A percentile compares a stretch with the other conserved stretches of the same genome.
These are phyloP conservation scores for Tylopilus rubrobrunneus DNA, from an alignment of 768 basidiomycete genomes.

Conservation along the genomic window DNA sequence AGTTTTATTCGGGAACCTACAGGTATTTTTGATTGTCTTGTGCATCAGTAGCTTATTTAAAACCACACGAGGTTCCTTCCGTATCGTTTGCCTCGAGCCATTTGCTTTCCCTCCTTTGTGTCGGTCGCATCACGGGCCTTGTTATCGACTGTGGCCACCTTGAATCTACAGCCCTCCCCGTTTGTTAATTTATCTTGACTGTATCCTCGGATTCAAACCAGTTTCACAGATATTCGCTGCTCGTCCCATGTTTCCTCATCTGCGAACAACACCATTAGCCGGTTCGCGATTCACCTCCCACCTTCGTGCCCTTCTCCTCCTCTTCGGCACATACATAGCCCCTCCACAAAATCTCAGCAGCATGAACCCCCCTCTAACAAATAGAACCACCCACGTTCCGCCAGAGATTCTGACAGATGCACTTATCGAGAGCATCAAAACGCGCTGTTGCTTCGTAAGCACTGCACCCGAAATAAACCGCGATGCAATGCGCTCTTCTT, in stretches of 20 bases:
- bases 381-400: constrained; percentile 65
- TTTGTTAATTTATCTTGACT: constrained; percentile 36
- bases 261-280: constrained; percentile 83
- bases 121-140: constrained; percentile 87
- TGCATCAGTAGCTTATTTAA: not conserved
- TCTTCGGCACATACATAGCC: constrained; percentile 83
- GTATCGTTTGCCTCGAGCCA: constrained; percentile 91
- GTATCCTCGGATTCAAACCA: not conserved
- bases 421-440: constrained; percentile 88
- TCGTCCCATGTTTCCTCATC: constrained; percentile 77
- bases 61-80: constrained; percentile 69
- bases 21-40: constrained; percentile 41
- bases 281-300: constrained; percentile 80
- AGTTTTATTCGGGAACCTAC: constrained; percentile 85
- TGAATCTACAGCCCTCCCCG: constrained; percentile 85
- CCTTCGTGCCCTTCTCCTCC: constrained; percentile 73
- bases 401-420: constrained; percentile 74
- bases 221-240: constrained; percentile 79
- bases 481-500: constrained; percentile 32
- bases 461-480: constrained; percentile 42
- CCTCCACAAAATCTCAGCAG: constrained; percentile 70
- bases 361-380: constrained; percentile 58
- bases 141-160: constrained; percentile 92
- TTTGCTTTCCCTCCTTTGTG: constrained; percentile 77
- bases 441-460: constrained; percentile 86